Evolutionary conservation across 805 yeast species (phyloP).

Genomic region (Sugiyamaella floridensis): DNA sequence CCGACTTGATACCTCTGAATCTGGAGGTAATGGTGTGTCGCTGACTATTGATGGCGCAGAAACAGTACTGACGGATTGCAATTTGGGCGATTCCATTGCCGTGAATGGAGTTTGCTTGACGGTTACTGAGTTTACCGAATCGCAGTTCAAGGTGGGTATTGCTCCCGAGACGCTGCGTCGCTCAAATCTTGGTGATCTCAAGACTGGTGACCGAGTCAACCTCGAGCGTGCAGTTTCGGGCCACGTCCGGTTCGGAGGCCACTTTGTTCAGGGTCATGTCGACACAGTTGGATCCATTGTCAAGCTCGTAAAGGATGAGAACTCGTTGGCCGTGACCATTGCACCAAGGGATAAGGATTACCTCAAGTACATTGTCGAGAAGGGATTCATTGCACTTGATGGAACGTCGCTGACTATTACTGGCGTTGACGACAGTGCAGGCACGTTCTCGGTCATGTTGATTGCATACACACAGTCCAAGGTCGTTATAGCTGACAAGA

Average conservation of each 20-base stretch:
- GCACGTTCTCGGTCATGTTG: slow-evolving; percentile 77
- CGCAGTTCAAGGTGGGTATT: slow-evolving; percentile 77
- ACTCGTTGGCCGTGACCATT: slow-evolving; percentile 72
- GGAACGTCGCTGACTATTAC: slow-evolving; percentile 92
- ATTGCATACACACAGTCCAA: slow-evolving; percentile 82
- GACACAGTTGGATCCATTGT: slow-evolving; percentile 77
- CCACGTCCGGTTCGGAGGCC: slow-evolving; percentile 90
- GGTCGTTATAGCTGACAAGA: slow-evolving; percentile 65
- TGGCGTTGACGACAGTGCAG: slow-evolving; percentile 52
- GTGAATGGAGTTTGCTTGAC: slow-evolving; percentile 88
- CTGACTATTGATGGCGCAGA: slow-evolving; percentile 57
- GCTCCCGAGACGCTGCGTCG: slow-evolving; percentile 87
- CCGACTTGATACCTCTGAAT: slow-evolving; percentile 39
- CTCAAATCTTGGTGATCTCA: slow-evolving; percentile 63
- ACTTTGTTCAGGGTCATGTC: slow-evolving; percentile 95
- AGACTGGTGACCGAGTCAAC: slow-evolving; percentile 59
- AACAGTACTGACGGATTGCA: slow-evolving; percentile 66
- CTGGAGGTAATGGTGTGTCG: slow-evolving; percentile 73
- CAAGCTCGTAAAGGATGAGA: slow-evolving; percentile 49
- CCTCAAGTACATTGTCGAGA: slow-evolving; percentile 74
- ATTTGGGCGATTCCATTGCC: slow-evolving; percentile 89
- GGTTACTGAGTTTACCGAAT: slow-evolving; percentile 65
- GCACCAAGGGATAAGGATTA: slow-evolving; percentile 55
- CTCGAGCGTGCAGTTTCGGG: slow-evolving; percentile 85
- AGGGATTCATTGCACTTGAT: slow-evolving; percentile 89